Evolutionary conservation across 2,329 filamentous ascomycete genomes (phyloP), one percentile per base, ranked within the genome.

Genomic region (Ceratocystiopsis sp.): DNA sequence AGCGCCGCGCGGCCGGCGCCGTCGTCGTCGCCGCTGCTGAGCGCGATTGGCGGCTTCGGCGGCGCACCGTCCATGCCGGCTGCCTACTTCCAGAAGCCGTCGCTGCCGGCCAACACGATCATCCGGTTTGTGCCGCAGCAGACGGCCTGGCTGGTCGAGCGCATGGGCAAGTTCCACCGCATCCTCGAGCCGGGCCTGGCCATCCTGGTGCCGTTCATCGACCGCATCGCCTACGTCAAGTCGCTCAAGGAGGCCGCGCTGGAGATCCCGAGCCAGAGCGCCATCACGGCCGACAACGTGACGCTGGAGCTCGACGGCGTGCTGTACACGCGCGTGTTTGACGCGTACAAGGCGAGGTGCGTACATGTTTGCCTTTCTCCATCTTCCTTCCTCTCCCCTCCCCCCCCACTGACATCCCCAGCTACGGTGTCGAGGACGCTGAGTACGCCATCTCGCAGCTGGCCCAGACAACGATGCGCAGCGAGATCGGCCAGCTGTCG

Each of bases 101-200:
- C 72, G 18, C 70, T 95, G 42, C 91, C 91, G 25, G 84, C 87
- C 52, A 98, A 98, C 64, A 98, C 91, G 4, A 69, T 98, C 49
- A 69, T 98, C 54, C 84, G 89, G 47, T 98, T 96, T 63, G 91
- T 98, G 37, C 91, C 91, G n/a, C 91, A 98, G 64, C 91, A 98
- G 68, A 96, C 89, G 54, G 91, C 91, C 61, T 98, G 91, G 91
- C 89, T 98, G 46, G 91, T 98, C 45, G 91, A 98, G 73, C 87
- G 91, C 57, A 98, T 98, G 91, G 91, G 91, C 55, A 91, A 87
- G 63, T 98, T 94, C 67, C 81, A 84, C 64, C 75, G 87, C 47
- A 95, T 98, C 55, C 68, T 98, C 41, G 76, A 95, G 54, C 91
- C 91, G 4, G 91, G 91, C 45, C 69, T 98, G 48, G 87, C 91